These are phyloP conservation scores for Trypanosoma avium DNA, from an alignment of 208 protist genomes.

Conservation along the genomic window DNA sequence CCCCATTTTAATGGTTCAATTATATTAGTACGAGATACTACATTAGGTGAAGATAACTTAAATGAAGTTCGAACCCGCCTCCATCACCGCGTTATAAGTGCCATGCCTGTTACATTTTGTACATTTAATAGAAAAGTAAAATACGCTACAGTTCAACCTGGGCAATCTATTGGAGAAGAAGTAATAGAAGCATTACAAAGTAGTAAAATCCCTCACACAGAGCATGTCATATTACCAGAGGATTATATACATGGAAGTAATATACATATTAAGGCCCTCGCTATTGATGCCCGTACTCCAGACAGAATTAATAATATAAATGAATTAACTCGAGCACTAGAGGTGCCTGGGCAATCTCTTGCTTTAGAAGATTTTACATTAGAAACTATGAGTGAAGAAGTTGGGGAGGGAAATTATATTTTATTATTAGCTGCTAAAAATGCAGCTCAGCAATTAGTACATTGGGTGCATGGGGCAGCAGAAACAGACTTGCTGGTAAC, in stretches of 20 bases:
- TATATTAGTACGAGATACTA: neutral
- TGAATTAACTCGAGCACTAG: conserved; percentile 11
- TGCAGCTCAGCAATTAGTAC: conserved; percentile 26
- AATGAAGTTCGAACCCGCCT: conserved; percentile 9
- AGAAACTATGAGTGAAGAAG: conserved; percentile 26
- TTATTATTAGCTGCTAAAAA: conserved; percentile 37
- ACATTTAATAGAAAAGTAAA: conserved; percentile 14
- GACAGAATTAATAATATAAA: neutral
- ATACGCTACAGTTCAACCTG: conserved; percentile 1
- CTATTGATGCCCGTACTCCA: conserved; percentile 7
- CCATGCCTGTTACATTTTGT: conserved; percentile 32
- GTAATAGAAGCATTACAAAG: neutral
- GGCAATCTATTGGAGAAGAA: neutral
- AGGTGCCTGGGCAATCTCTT: conserved; percentile 35
- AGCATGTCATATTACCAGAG: neutral
- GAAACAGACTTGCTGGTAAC: conserved; percentile 22
- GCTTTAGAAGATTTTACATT: conserved; percentile 49
- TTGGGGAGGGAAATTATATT: conserved; percentile 23
- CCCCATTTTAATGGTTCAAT: conserved; percentile 15
- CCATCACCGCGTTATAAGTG: conserved; percentile 23
- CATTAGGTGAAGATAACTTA: neutral
- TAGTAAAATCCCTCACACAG: neutral
- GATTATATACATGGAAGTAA: conserved; percentile 10
- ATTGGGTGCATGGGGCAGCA: conserved; percentile 26
- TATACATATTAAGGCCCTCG: neutral